Percentiles rank a stretch among this genome's conserved stretches.
Evolutionary conservation across 164 flowering plant species (phyloP).

Genomic region (Macadamia integrifolia): DNA sequence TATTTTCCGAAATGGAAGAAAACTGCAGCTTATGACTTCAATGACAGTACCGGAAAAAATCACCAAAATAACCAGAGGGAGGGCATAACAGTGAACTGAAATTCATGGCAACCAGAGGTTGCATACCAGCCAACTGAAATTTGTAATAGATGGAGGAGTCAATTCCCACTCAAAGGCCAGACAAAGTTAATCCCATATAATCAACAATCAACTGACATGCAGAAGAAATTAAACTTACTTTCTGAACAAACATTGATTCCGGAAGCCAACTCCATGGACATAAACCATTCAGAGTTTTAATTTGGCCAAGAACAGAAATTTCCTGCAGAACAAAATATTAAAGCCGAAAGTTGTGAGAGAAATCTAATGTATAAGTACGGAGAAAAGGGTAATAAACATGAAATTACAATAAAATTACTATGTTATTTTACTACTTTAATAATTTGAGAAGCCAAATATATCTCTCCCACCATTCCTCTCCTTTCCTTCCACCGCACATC

Average conservation of each 20-base stretch:
- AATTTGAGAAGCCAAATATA: too few relatives aligned
- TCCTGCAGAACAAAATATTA: slow-evolving; percentile 20
- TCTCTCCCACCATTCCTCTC: too few relatives aligned
- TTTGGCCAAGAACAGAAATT: slow-evolving; percentile 14
- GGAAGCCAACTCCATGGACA: slow-evolving; percentile 14
- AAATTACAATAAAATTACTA: too few relatives aligned
- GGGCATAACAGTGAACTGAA: slow-evolving; percentile 21
- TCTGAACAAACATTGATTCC: slow-evolving; percentile 16
- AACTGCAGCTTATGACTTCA: slow-evolving; percentile 35
- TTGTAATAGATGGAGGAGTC: background rate
- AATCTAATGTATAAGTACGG: too few relatives aligned
- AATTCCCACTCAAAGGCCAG: background rate
- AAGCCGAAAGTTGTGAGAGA: too few relatives aligned
- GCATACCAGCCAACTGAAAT: background rate
- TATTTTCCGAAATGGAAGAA: slow-evolving; percentile 13
- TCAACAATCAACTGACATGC: background rate
- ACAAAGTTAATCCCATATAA: background rate
- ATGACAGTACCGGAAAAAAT: slow-evolving; percentile 13
- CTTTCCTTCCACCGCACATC: too few relatives aligned
- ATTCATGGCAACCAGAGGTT: background rate
- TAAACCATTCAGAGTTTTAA: slow-evolving; percentile 17
- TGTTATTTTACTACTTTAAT: too few relatives aligned
- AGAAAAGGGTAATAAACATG: too few relatives aligned
- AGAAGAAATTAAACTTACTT: slow-evolving; percentile 12
- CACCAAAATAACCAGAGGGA: slow-evolving; percentile 17